Percentiles rank a stretch among this genome's conserved stretches.
Evolutionary conservation across 2,329 filamentous ascomycete genomes (phyloP).

Genomic region (Ilyonectria mors-panacis): DNA sequence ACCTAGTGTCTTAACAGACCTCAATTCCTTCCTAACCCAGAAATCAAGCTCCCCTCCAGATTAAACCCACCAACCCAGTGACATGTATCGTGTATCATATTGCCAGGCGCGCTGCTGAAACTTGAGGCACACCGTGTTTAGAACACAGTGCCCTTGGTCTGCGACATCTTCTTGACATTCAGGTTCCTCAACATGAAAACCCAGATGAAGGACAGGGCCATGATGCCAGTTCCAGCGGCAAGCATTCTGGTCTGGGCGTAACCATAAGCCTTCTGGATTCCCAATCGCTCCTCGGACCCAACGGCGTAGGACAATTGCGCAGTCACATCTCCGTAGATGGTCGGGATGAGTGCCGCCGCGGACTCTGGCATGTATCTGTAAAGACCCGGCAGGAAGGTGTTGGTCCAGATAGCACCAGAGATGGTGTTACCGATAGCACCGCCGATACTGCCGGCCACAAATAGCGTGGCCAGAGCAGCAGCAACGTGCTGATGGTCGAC

Average conservation of each 20-base stretch:
- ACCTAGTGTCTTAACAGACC: background rate
- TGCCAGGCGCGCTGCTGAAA: background rate
- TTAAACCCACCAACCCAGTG: background rate
- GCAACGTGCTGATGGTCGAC: slow-evolving; percentile 69
- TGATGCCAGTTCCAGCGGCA: slow-evolving; percentile 53
- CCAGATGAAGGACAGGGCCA: slow-evolving; percentile 47
- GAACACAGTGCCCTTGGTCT: slow-evolving; percentile 51
- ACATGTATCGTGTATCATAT: background rate
- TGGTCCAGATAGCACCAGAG: slow-evolving; percentile 60
- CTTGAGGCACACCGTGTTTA: slow-evolving; percentile 27
- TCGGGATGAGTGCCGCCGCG: slow-evolving; percentile 53
- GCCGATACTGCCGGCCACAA: slow-evolving; percentile 61
- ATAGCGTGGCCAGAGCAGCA: slow-evolving; percentile 62
- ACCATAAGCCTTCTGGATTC: slow-evolving; percentile 63
- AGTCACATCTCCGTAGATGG: slow-evolving; percentile 57
- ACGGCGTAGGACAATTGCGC: slow-evolving; percentile 57
- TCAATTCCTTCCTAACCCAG: background rate
- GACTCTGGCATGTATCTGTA: slow-evolving; percentile 55
- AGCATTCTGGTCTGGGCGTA: slow-evolving; percentile 61
- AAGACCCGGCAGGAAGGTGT: slow-evolving; percentile 57
- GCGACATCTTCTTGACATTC: slow-evolving; percentile 49
- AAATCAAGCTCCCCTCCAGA: background rate
- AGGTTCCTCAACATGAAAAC: slow-evolving; percentile 51
- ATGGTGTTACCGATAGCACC: slow-evolving; percentile 62
- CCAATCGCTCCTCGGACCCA: slow-evolving; percentile 57